A percentile compares a stretch with the other conserved stretches of the same genome.
Evolutionary conservation across 345 rosid species (phyloP).

Genomic region (Salix viminalis): DNA sequence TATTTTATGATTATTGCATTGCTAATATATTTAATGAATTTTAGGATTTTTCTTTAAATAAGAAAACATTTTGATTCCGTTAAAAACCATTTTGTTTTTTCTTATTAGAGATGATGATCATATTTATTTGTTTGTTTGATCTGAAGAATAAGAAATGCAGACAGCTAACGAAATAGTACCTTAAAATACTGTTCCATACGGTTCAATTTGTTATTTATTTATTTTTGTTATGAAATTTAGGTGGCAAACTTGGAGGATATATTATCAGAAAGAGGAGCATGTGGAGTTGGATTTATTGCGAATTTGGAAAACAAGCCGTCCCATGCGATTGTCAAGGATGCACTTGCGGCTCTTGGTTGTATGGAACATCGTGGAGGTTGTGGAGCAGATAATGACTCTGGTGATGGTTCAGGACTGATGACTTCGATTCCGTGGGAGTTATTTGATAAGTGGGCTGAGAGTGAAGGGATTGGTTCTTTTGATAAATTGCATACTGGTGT

Average conservation of each 20-base stretch:
- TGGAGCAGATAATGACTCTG: constrained; percentile 97
- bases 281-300: constrained; percentile 99
- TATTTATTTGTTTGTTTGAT: not conserved
- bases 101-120: not conserved
- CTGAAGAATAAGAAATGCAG: not conserved
- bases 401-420: constrained; percentile 97
- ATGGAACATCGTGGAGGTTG: constrained; percentile 99
- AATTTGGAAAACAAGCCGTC: constrained; percentile 85
- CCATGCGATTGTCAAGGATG: constrained; percentile 70
- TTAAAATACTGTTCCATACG: not conserved
- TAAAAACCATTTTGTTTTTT: not conserved
- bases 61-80: not conserved
- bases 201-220: not conserved
- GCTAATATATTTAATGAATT: not conserved
- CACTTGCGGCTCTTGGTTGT: constrained; percentile 88
- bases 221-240: constrained; percentile 27
- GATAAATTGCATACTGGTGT: constrained; percentile 90
- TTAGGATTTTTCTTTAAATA: not conserved
- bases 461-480: constrained; percentile 65
- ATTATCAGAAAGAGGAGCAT: constrained; percentile 90
- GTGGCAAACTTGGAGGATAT: constrained; percentile 86
- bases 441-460: constrained; percentile 70
- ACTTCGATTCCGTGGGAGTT: constrained; percentile 96
- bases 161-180: not conserved
- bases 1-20: not conserved